phyloP scores from a whole-genome alignment of 73 alveolate genomes.

The Tetrahymena borealis region DNA sequence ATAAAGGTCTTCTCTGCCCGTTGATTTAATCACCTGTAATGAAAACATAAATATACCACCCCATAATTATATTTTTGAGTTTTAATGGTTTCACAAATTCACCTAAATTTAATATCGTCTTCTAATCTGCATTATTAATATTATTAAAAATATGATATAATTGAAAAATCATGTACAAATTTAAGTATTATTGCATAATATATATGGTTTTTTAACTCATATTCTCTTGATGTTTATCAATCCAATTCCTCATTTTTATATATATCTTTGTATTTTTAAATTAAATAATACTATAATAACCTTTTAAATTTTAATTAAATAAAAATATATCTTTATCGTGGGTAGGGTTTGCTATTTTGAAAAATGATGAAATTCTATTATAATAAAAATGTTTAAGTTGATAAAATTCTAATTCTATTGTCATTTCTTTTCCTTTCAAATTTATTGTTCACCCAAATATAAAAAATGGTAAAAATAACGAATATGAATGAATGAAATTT shows the following conservation, averaged over 20 bases:
- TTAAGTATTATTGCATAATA: neutral
- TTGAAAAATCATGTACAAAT: neutral
- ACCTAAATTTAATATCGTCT: neutral
- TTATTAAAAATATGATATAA: neutral
- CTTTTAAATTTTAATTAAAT: too few species aligned
- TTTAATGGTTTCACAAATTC: neutral
- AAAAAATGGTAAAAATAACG: neutral
- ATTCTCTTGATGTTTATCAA: neutral
- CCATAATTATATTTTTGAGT: neutral
- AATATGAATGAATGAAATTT: neutral
- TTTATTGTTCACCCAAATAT: too few species aligned
- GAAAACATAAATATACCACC: neutral
- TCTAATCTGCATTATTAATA: neutral
- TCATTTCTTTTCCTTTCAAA: too few species aligned
- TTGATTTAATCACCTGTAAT: neutral
- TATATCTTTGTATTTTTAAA: neutral
- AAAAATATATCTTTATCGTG: too few species aligned
- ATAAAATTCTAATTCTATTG: too few species aligned
- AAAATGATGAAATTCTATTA: too few species aligned
- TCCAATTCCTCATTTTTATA: neutral
- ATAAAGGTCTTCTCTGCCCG: neutral
- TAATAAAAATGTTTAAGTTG: too few species aligned
- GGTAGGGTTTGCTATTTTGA: too few species aligned
- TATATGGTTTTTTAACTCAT: neutral
- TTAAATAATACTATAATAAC: too few species aligned